Percentiles rank a stretch among this genome's conserved stretches.
Evolutionary conservation across 805 yeast genomes (phyloP).

Genomic region (Pichia deserticola): DNA sequence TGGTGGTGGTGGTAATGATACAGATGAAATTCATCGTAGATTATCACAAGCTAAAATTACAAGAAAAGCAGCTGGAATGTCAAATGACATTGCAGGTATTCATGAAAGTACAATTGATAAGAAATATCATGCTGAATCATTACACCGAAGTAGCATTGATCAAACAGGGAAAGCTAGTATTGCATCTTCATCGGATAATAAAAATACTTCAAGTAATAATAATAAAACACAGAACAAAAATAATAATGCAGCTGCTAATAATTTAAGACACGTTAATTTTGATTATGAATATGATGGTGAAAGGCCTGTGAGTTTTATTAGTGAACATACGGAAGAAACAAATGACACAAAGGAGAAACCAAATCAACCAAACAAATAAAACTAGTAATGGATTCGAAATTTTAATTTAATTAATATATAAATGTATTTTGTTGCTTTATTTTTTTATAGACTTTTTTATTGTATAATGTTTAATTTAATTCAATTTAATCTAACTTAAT

Average conservation of each 20-base stretch:
- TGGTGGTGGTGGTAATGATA: constrained; percentile 26
- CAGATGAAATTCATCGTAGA: constrained; percentile 26
- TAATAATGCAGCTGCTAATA: not conserved
- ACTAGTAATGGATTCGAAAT: too few relatives aligned
- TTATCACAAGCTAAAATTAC: constrained; percentile 34
- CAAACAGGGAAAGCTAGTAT: not conserved
- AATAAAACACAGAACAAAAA: too few relatives aligned
- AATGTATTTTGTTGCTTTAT: too few relatives aligned
- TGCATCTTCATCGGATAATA: not conserved
- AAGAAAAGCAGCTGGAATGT: constrained; percentile 33
- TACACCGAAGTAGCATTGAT: not conserved
- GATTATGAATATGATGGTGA: constrained; percentile 15
- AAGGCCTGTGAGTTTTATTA: constrained; percentile 14
- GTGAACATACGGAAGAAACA: constrained; percentile 1
- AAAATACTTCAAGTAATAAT: too few relatives aligned
- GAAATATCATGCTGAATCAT: not conserved
- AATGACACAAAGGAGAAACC: too few relatives aligned
- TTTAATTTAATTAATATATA: too few relatives aligned
- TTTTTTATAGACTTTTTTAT: too few relatives aligned
- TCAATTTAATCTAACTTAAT: too few relatives aligned
- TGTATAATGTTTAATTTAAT: too few relatives aligned
- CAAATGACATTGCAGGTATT: constrained; percentile 41
- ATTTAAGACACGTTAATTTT: constrained; percentile 11
- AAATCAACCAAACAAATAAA: too few relatives aligned
- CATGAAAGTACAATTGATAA: constrained; percentile 14